phyloP scores from a whole-genome alignment of 2,329 filamentous ascomycete species.

The Botrytis elliptica region DNA sequence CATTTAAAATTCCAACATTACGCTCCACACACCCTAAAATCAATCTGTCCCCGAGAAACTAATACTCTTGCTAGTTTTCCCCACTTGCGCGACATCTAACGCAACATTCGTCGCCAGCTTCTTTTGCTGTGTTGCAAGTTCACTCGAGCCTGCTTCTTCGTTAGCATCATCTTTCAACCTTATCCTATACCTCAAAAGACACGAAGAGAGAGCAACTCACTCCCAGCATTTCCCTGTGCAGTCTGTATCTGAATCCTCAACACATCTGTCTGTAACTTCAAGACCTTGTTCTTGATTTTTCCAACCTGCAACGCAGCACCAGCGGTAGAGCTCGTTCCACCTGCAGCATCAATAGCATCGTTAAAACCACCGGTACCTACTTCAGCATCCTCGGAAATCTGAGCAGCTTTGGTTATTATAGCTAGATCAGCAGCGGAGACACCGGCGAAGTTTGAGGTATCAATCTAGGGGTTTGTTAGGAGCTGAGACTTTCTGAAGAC shows the following conservation, averaged over 20 bases:
- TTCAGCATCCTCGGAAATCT: constrained; percentile 55
- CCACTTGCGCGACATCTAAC: constrained; percentile 40
- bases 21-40: background rate
- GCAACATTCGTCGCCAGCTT: constrained; percentile 56
- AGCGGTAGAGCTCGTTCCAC: background rate
- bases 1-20: background rate
- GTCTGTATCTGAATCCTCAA: background rate
- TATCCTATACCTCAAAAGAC: background rate
- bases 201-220: background rate
- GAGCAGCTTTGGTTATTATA: constrained; percentile 43
- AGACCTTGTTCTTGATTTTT: background rate
- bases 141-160: constrained; percentile 32
- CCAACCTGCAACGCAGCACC: background rate
- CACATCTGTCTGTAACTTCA: background rate
- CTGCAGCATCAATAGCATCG: background rate
- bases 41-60: constrained; percentile 20
- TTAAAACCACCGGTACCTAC: constrained; percentile 37
- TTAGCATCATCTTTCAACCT: background rate
- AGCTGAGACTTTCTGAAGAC: background rate
- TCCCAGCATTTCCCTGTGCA: background rate
- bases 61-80: constrained; percentile 36
- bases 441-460: constrained; percentile 46
- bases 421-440: constrained; percentile 42
- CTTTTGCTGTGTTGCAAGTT: constrained; percentile 48
- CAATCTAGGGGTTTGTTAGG: constrained; percentile 40